phyloP scores from a whole-genome alignment of 768 basidiomycete species.

The Termitomyces sp. region DNA sequence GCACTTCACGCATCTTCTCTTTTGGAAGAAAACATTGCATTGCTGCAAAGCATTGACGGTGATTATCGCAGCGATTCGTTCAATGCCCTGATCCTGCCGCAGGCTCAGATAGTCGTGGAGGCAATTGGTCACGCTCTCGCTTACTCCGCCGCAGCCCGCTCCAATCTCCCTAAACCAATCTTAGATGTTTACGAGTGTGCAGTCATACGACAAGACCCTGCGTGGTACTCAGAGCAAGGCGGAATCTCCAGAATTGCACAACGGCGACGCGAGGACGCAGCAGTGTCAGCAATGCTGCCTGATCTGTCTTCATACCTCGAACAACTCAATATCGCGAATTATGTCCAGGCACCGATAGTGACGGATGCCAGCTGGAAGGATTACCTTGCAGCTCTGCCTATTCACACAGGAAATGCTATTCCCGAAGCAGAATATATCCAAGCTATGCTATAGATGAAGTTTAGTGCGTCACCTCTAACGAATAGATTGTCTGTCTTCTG shows the following conservation, averaged over 20 bases:
- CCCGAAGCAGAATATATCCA: slow-evolving; percentile 36
- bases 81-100: slow-evolving; percentile 53
- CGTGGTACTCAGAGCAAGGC: slow-evolving; percentile 57
- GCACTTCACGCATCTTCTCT: slow-evolving; percentile 46
- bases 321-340: slow-evolving; percentile 44
- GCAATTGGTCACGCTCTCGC: slow-evolving; percentile 65
- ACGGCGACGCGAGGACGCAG: slow-evolving; percentile 43
- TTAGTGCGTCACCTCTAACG: neutral
- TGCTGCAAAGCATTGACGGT: slow-evolving; percentile 33
- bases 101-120: slow-evolving; percentile 49
- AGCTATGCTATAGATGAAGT: slow-evolving; percentile 36
- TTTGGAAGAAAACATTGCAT: slow-evolving; percentile 42
- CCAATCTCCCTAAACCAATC: slow-evolving; percentile 43
- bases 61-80: slow-evolving; percentile 51
- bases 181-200: slow-evolving; percentile 55
- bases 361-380: slow-evolving; percentile 48
- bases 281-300: slow-evolving; percentile 41
- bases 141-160: slow-evolving; percentile 48
- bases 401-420: slow-evolving; percentile 39
- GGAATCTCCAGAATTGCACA: slow-evolving; percentile 47
- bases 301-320: slow-evolving; percentile 38
- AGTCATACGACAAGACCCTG: slow-evolving; percentile 49
- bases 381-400: slow-evolving; percentile 37
- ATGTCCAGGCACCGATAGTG: slow-evolving; percentile 51
- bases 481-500: neutral